These are phyloP conservation scores for Nemophila menziesii DNA, from an alignment of 257 asterid species.

Conservation along the genomic window DNA sequence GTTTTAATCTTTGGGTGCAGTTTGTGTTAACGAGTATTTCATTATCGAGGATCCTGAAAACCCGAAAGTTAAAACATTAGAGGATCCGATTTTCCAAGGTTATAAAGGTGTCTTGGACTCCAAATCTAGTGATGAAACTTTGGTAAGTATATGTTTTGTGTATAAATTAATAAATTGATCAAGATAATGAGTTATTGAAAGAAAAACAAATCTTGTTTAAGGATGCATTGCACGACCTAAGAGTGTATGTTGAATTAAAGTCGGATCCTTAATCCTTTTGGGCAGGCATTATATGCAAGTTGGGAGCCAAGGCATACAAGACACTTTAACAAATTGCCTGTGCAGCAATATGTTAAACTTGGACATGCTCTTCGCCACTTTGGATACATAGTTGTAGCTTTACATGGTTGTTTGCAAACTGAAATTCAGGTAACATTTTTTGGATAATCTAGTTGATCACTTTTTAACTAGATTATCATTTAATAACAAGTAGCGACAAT, in stretches of 20 bases:
- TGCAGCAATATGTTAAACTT: slow-evolving; percentile 72
- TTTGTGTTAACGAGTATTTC: slow-evolving; percentile 42
- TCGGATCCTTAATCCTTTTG: neutral
- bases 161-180: neutral
- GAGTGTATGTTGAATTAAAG: too few species aligned
- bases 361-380: slow-evolving; percentile 85
- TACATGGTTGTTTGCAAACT: slow-evolving; percentile 87
- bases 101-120: slow-evolving; percentile 57
- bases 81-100: slow-evolving; percentile 47
- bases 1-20: slow-evolving; percentile 2
- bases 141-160: too few species aligned
- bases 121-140: slow-evolving; percentile 44
- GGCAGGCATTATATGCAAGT: slow-evolving; percentile 76
- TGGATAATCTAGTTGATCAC: too few species aligned
- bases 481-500: too few species aligned
- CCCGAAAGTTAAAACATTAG: slow-evolving; percentile 17
- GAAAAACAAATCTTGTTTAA: too few species aligned
- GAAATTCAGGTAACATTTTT: slow-evolving; percentile 61
- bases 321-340: slow-evolving; percentile 55
- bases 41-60: slow-evolving; percentile 24
- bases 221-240: too few species aligned
- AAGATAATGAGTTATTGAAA: too few species aligned
- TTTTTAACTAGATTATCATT: too few species aligned
- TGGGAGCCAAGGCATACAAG: slow-evolving; percentile 97
- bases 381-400: slow-evolving; percentile 72